Evolutionary conservation across 192 early-diverging fungal species (phyloP).

Genomic region (Dispira parvispora): DNA sequence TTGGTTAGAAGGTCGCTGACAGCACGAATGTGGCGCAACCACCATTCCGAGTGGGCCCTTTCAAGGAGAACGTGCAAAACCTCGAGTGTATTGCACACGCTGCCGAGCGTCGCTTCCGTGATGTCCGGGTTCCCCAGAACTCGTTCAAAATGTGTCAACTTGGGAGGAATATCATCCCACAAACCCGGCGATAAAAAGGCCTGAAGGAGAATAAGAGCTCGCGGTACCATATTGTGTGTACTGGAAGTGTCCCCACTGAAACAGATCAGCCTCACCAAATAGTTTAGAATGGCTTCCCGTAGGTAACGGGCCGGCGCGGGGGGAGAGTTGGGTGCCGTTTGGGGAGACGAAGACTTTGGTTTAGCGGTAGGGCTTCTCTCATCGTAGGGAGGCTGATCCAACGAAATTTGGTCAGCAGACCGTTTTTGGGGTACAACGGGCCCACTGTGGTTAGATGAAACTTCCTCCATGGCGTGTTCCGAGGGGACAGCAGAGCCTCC

Average conservation of each 20-base stretch:
- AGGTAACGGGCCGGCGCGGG: slow-evolving; percentile 23
- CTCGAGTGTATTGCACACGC: slow-evolving; percentile 49
- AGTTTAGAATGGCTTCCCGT: slow-evolving; percentile 39
- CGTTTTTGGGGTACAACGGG: not conserved
- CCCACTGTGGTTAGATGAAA: slow-evolving; percentile 2
- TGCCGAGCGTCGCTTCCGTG: slow-evolving; percentile 30
- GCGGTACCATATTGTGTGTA: slow-evolving; percentile 30
- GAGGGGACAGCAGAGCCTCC: not conserved
- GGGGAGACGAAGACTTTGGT: not conserved
- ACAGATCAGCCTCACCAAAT: slow-evolving; percentile 46
- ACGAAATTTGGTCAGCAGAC: too few species aligned
- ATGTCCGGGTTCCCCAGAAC: slow-evolving; percentile 36
- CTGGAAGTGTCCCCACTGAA: slow-evolving; percentile 31
- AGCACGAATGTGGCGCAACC: slow-evolving; percentile 37
- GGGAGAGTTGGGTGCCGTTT: not conserved
- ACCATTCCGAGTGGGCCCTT: slow-evolving; percentile 42
- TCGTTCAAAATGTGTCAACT: slow-evolving; percentile 48
- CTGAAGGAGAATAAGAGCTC: slow-evolving; percentile 47
- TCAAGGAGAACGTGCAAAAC: slow-evolving; percentile 44
- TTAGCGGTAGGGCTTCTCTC: not conserved
- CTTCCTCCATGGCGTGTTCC: slow-evolving; percentile 12
- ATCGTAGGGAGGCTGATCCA: slow-evolving; percentile 5
- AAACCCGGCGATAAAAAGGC: slow-evolving; percentile 36
- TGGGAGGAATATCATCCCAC: slow-evolving; percentile 59
- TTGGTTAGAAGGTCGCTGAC: slow-evolving; percentile 48